A percentile compares a stretch with the other conserved stretches of the same genome.
phyloP scores from a whole-genome alignment of 345 rosid genomes.

The Linum trigynum region DNA sequence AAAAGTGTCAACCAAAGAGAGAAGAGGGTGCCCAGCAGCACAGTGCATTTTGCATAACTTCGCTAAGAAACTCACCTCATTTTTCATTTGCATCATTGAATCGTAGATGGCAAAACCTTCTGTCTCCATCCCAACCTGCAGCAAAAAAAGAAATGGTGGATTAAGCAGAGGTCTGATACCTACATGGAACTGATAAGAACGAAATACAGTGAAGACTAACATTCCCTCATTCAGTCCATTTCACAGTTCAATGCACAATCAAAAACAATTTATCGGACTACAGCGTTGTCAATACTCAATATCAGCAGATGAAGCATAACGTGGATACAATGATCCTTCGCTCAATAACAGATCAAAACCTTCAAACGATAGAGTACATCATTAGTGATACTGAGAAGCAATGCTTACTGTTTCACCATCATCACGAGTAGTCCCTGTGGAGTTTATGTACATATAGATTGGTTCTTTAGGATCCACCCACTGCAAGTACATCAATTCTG shows the following conservation, averaged over 20 bases:
- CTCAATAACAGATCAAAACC: too few species aligned
- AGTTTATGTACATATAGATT: constrained; percentile 65
- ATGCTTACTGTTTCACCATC: constrained; percentile 76
- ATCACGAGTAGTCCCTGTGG: constrained; percentile 86
- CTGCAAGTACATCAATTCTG: constrained; percentile 74
- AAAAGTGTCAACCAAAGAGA: not conserved
- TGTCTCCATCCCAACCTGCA: constrained; percentile 80
- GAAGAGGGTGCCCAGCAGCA: not conserved
- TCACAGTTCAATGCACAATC: too few species aligned
- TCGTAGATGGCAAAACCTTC: constrained; percentile 94
- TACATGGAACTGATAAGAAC: too few species aligned
- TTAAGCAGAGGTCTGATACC: not conserved
- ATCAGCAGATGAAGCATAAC: too few species aligned
- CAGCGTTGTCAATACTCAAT: too few species aligned
- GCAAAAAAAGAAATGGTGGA: not conserved
- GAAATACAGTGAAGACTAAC: too few species aligned
- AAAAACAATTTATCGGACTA: too few species aligned
- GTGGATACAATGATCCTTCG: too few species aligned
- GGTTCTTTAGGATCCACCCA: constrained; percentile 69
- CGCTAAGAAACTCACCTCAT: constrained; percentile 34
- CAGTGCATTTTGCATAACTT: not conserved
- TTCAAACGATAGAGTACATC: not conserved
- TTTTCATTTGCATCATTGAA: constrained; percentile 58
- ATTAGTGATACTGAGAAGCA: not conserved
- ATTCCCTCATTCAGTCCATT: too few species aligned